Evolutionary conservation across 139 green algal species (phyloP).

Genomic region (Chlamydomonas sp.): DNA sequence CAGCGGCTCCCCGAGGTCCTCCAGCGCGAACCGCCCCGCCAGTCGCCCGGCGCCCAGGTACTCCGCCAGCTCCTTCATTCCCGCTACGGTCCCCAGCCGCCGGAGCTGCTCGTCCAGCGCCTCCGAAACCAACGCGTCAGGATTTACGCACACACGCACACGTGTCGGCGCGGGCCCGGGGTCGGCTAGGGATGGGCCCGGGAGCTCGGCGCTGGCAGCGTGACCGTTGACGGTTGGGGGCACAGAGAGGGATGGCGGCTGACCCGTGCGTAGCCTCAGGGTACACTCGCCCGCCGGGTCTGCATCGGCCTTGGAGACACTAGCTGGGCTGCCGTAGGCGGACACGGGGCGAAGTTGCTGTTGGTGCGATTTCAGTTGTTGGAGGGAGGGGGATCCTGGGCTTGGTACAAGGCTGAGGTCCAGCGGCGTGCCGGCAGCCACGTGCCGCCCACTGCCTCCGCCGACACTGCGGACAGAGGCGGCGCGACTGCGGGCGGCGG

Average conservation of each 20-base stretch:
- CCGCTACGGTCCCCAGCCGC: not conserved
- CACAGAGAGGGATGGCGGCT: not conserved
- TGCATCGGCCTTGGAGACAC: too few relatives aligned
- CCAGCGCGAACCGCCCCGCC: conserved; percentile 1
- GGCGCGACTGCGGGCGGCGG: not conserved
- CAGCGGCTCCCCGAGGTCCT: conserved; percentile 27
- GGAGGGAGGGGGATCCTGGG: too few relatives aligned
- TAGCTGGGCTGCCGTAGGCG: too few relatives aligned
- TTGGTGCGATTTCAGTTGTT: too few relatives aligned
- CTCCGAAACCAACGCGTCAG: conserved; percentile 22
- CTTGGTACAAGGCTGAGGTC: too few relatives aligned
- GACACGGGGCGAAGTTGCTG: too few relatives aligned
- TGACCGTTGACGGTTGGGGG: not conserved
- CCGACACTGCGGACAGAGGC: not conserved
- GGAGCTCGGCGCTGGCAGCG: not conserved
- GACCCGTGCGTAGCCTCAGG: conserved; percentile 11
- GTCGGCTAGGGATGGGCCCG: not conserved
- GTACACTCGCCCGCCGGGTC: conserved; percentile 2
- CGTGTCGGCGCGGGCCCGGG: not conserved
- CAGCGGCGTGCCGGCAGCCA: too few relatives aligned
- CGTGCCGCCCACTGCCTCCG: too few relatives aligned
- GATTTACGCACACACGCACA: not conserved
- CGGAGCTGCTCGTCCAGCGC: conserved; percentile 5
- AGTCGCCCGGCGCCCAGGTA: conserved; percentile 4
- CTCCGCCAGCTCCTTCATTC: conserved; percentile 16